Conservation (phyloP, 805 yeast species). For the Pichia ethanolica region DNA sequence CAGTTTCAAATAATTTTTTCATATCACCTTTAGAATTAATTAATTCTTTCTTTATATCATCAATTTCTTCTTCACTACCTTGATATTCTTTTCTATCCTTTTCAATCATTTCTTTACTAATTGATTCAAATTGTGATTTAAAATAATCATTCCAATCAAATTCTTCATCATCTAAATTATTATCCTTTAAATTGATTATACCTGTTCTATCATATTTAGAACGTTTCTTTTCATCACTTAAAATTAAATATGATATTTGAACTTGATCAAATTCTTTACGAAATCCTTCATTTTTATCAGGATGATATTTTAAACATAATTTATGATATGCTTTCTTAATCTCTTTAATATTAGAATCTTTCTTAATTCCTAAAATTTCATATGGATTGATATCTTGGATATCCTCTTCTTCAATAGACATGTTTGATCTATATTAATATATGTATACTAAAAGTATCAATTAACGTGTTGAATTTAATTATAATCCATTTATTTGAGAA, state of each 20-base stretch:
- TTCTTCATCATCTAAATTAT: slow-evolving; percentile 33
- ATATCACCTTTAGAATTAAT: slow-evolving; percentile 55
- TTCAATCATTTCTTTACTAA: slow-evolving; percentile 59
- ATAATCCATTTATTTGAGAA: too few species aligned
- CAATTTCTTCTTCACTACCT: slow-evolving; percentile 47
- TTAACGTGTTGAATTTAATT: too few species aligned
- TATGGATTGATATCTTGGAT: slow-evolving; percentile 42
- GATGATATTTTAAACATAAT: slow-evolving; percentile 57
- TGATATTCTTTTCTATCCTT: slow-evolving; percentile 63
- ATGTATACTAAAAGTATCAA: too few species aligned
- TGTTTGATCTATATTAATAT: too few species aligned
- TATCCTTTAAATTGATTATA: slow-evolving; percentile 37
- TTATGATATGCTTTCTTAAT: slow-evolving; percentile 64
- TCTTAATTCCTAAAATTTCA: slow-evolving; percentile 37
- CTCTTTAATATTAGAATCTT: slow-evolving; percentile 38
- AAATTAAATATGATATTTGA: slow-evolving; percentile 66
- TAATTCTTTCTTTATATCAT: slow-evolving; percentile 56
- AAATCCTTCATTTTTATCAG: slow-evolving; percentile 49
- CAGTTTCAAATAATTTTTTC: slow-evolving; percentile 58
- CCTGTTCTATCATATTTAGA: slow-evolving; percentile 67
- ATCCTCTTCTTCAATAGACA: slow-evolving; percentile 1
- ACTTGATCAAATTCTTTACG: slow-evolving; percentile 50
- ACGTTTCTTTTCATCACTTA: slow-evolving; percentile 51
- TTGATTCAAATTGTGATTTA: slow-evolving; percentile 34
- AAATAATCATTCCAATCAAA: slow-evolving; percentile 58